Evolutionary conservation across 2,329 filamentous ascomycete species (phyloP), one percentile per base, ranked within the genome.

Genomic region (Claviceps purpurea): DNA sequence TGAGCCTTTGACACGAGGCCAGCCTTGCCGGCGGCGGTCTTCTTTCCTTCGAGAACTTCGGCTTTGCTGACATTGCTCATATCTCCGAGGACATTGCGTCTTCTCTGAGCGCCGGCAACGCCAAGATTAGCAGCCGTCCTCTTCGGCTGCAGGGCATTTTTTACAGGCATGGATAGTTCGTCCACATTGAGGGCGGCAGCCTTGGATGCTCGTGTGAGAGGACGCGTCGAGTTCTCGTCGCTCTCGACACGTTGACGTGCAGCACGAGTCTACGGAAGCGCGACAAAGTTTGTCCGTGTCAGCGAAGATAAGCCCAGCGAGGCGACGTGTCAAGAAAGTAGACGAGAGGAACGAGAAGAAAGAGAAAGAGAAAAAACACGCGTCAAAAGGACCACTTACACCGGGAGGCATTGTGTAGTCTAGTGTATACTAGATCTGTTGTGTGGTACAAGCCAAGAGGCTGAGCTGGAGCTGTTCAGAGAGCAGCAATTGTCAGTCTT

Each of bases 21-120:
- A 53, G 71, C 71, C 71, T 89, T 85, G 64, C 73, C 75, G 42
- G 73, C 75, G 42, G 70, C 70, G 40, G 73, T 66, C 76, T 95
- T 95, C 76, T 94, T 95, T 59, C 77, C 80, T 52, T 87, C 85
- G 56, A 76, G 73, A 5, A 70, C 75, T 51, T 87, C 86, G 47
- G 78, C 77, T 69, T 96, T 97, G 61, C 82, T 82, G 57, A 95
- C 85, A 72, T 98, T 98, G 79, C 89, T 97, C 60, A 96, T 86
- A 73, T 98, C 93, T 54, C 87, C 89, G 40, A 98, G 78, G 48
- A 88, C 90, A 61, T 85, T 80, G 64, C 93, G 88, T 73, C 87
- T 93, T 64, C 85, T 79, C 53, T 68, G 67, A 47, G 61, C 64
- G 55, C 74, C 75, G 47, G 75, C 68, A 61, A 74, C 68, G 50